Conservation (phyloP, 805 yeast genomes). For the Pichia insulana region DNA sequence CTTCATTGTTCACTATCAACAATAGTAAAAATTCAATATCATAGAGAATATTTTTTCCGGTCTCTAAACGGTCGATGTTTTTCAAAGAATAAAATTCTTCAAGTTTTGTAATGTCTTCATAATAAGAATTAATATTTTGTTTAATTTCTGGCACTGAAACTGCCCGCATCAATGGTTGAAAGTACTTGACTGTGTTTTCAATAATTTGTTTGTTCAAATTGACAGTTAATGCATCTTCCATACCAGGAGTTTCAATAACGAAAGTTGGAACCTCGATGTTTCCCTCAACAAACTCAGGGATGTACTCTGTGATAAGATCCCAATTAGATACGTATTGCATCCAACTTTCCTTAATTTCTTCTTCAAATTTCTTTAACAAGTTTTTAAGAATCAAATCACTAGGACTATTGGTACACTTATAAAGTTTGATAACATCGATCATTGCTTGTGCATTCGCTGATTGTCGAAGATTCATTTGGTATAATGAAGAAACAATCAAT, state of each 20-base stretch:
- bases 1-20: slow-evolving; percentile 54
- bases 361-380: slow-evolving; percentile 51
- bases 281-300: neutral
- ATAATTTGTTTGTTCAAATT: slow-evolving; percentile 43
- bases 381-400: slow-evolving; percentile 56
- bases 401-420: slow-evolving; percentile 52
- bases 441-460: slow-evolving; percentile 42
- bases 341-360: slow-evolving; percentile 47
- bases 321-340: slow-evolving; percentile 51
- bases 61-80: slow-evolving; percentile 5
- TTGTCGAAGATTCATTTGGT: slow-evolving; percentile 34
- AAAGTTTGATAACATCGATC: slow-evolving; percentile 41
- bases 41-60: slow-evolving; percentile 31
- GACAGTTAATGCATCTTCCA: slow-evolving; percentile 36
- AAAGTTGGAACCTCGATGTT: slow-evolving; percentile 29
- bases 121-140: slow-evolving; percentile 1
- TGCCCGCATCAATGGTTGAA: slow-evolving; percentile 18
- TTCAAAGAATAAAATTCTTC: slow-evolving; percentile 24
- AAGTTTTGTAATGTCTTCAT: slow-evolving; percentile 14
- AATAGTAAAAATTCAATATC: slow-evolving; percentile 67
- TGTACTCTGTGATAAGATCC: slow-evolving; percentile 39
- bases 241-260: slow-evolving; percentile 33
- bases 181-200: slow-evolving; percentile 37
- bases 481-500: slow-evolving; percentile 41
- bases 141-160: slow-evolving; percentile 23